Conservation (phyloP, 1,139 yeast genomes). For the Magnusiomyces tetraspermus region DNA sequence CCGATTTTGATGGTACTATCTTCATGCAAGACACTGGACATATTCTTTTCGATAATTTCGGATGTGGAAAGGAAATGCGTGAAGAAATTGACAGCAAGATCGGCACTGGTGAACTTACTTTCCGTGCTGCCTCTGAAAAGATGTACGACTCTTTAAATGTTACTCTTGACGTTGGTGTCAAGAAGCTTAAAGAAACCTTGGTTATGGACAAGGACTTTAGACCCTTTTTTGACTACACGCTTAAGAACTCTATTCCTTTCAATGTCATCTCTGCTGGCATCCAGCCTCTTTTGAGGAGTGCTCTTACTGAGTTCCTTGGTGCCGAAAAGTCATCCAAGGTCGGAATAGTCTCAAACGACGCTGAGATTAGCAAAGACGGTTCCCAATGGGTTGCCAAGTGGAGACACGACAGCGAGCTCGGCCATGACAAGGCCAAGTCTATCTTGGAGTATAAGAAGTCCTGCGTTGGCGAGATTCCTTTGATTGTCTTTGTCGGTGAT, state of each 20-base stretch:
- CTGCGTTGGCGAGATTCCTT: constrained; percentile 23
- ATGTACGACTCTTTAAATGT: constrained; percentile 39
- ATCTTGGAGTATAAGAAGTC: constrained; percentile 40
- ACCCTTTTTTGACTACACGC: constrained; percentile 46
- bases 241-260: constrained; percentile 44
- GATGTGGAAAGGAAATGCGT: constrained; percentile 36
- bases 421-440: constrained; percentile 58
- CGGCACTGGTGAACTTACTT: constrained; percentile 30
- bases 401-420: constrained; percentile 52
- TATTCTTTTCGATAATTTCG: constrained; percentile 36
- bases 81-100: constrained; percentile 33
- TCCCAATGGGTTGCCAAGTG: constrained; percentile 49
- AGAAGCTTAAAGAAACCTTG: constrained; percentile 42
- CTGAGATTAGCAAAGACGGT: constrained; percentile 37
- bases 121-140: constrained; percentile 37
- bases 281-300: constrained; percentile 52
- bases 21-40: constrained; percentile 41
- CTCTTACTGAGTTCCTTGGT: constrained; percentile 50
- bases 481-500: constrained; percentile 37
- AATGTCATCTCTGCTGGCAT: constrained; percentile 61
- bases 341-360: constrained; percentile 53
- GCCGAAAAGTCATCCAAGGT: constrained; percentile 45
- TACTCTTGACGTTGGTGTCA: constrained; percentile 45
- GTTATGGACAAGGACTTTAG: constrained; percentile 54
- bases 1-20: constrained; percentile 39